These are phyloP conservation scores for Rhodotorula sp. DNA, from an alignment of 1,284 basidiomycete species.

Conservation along the genomic window DNA sequence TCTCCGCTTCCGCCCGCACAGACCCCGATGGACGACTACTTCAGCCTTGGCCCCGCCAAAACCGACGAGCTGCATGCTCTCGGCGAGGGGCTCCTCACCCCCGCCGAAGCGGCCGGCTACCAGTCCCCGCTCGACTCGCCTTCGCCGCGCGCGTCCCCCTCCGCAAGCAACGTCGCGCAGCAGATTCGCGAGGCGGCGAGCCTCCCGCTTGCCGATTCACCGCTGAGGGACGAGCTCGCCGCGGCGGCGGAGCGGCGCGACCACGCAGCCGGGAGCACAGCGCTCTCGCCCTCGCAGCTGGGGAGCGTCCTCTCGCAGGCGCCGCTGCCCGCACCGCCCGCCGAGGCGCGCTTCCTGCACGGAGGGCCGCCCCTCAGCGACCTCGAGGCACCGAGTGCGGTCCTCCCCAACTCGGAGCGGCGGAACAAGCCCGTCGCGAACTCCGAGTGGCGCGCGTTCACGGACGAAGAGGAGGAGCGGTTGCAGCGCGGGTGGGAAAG, in stretches of 20 bases:
- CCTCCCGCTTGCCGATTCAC: not conserved
- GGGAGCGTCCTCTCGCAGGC: constrained; percentile 16
- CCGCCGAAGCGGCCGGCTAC: constrained; percentile 18
- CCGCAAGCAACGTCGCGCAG: not conserved
- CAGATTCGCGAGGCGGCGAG: constrained; percentile 2
- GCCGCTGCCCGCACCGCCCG: constrained; percentile 7
- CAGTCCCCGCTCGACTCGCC: constrained; percentile 27
- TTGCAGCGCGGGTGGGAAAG: constrained; percentile 39
- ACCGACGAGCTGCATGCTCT: constrained; percentile 14
- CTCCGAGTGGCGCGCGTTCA: constrained; percentile 43
- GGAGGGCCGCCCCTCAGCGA: constrained; percentile 37
- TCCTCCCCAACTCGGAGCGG: constrained; percentile 4
- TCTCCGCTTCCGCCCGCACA: not conserved
- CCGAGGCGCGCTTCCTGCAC: constrained; percentile 28
- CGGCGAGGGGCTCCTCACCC: constrained; percentile 18
- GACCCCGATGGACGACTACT: constrained; percentile 12
- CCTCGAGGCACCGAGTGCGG: constrained; percentile 33
- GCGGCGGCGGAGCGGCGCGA: not conserved
- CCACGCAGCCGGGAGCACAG: not conserved
- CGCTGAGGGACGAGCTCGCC: not conserved
- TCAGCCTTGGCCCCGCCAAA: constrained; percentile 1
- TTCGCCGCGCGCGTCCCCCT: not conserved
- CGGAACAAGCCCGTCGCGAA: constrained; percentile 26
- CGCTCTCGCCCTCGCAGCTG: constrained; percentile 22
- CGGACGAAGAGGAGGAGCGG: constrained; percentile 42